Conservation (phyloP, 2,329 filamentous ascomycete species). For the Ceratocystis papillata region DNA sequence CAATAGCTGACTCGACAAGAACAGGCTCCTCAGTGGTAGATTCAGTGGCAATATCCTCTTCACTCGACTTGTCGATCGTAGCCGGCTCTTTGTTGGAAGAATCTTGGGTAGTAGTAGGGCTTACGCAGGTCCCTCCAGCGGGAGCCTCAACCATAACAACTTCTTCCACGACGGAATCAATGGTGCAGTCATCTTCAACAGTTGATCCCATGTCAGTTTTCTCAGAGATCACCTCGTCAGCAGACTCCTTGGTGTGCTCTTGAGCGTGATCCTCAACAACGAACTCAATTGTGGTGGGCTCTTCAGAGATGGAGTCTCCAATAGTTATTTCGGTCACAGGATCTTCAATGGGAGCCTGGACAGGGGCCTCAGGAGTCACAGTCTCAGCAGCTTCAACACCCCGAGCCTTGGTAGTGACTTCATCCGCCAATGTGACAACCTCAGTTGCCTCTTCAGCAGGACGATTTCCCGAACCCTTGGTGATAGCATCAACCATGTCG, state of each 20-base stretch:
- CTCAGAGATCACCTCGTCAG: no score
- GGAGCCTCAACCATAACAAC: neutral
- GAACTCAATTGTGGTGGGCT: neutral
- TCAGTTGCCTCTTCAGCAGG: neutral
- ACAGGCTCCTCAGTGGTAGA: slow-evolving; percentile 1
- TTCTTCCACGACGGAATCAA: neutral
- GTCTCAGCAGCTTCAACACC: neutral
- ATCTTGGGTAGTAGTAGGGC: neutral
- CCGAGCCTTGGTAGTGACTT: neutral
- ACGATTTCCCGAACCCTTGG: neutral
- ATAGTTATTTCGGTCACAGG: neutral
- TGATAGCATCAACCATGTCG: neutral
- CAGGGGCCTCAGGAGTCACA: neutral
- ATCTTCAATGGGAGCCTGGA: neutral
- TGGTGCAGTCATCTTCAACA: no score
- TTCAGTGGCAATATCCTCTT: neutral
- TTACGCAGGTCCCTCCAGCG: neutral
- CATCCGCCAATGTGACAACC: neutral
- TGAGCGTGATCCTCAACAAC: no score
- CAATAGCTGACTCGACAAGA: neutral
- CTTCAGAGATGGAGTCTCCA: neutral
- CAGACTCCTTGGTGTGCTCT: no score
- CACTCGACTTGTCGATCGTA: neutral
- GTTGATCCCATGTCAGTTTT: no score
- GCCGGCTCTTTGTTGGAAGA: neutral